Base-by-base conservation (phyloP, 164 flowering plant genomes). In the Annona squamosa region DNA sequence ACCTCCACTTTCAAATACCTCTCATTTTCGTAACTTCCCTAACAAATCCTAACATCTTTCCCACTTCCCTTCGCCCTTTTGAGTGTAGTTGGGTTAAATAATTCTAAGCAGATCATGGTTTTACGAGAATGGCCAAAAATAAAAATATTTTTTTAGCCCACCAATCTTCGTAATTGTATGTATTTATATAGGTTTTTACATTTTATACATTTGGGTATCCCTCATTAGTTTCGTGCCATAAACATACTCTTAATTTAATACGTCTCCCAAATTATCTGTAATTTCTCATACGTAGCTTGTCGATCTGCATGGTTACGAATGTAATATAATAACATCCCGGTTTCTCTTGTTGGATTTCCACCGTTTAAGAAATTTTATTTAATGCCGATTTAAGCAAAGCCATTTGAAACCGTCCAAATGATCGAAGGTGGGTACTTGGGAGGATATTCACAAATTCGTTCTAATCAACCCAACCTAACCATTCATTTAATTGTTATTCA, bases 11-110 rank as follows among this genome's bases (percentile, higher is more conserved):
- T 75, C 77, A 71, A 75, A 56, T 67, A 45, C 74, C 71, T 72
- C 77, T 76, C 48, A 48, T 63, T 71, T 68, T 72, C 63, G 46
- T 71, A 80, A 78, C 82, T 82, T 82, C 81, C 78, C 66, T 72
- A 76, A 80, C 85, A 78, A 72, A 71, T 64, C 61, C 68, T 79
- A 41, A 9, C 13, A 37, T 47, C 66, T 59, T 65, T 73, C 66
- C 70, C 72, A 62, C 72, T 67, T 59, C 43, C 72, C 41, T 44
- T 52, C 59, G 9, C 57, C 12, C 57, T 48, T 13, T 48, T 26
- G 37, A 26, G 37, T 26, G 37, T 26, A 26, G 37, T 26, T 26
- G 37, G 37, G 37, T 26, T 26, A 26, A 26, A 26, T 26, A 26
- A 26, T 26, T 26, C 37, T 26, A 26, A 26, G 37, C 37, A 26